Evolutionary conservation across 805 yeast species (phyloP).

Genomic region (Diddensiella transvaalensis): DNA sequence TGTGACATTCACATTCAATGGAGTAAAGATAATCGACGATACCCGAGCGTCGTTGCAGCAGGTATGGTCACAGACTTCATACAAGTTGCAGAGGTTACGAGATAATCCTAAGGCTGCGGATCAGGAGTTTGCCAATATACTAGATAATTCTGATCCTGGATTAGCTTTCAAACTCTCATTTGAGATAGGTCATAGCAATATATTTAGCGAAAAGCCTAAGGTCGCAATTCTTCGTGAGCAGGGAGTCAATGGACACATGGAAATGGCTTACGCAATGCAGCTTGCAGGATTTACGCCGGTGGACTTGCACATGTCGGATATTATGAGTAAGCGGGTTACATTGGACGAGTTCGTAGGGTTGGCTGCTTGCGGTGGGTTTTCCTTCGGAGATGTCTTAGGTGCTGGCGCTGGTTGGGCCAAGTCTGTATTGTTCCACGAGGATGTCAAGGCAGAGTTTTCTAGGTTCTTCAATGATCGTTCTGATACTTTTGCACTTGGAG

Average conservation of each 20-base stretch:
- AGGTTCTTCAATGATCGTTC: conserved; percentile 79
- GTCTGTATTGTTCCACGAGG: conserved; percentile 80
- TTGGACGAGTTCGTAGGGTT: conserved; percentile 82
- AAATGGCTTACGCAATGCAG: conserved; percentile 96
- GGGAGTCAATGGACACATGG: conserved; percentile 97
- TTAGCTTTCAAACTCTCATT: conserved; percentile 74
- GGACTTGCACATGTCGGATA: conserved; percentile 96
- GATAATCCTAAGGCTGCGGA: conserved; percentile 90
- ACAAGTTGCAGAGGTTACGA: conserved; percentile 83
- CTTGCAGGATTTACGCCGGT: conserved; percentile 92
- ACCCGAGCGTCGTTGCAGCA: conserved; percentile 73
- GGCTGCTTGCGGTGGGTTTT: conserved; percentile 99
- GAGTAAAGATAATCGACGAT: conserved; percentile 43
- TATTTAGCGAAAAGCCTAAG: conserved; percentile 55
- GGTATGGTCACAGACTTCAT: conserved; percentile 84
- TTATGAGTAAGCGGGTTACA: conserved; percentile 65
- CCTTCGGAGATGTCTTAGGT: conserved; percentile 97
- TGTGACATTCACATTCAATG: conserved; percentile 48
- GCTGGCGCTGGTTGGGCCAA: conserved; percentile 99
- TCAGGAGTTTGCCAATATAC: conserved; percentile 72
- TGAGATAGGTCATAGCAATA: conserved; percentile 39
- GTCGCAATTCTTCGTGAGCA: conserved; percentile 97
- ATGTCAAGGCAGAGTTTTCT: conserved; percentile 69
- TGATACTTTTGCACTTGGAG: conserved; percentile 96
- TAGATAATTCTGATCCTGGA: conserved; percentile 88